Conservation (phyloP, 495 filamentous ascomycete species). For the Neurospora hispaniola region DNA sequence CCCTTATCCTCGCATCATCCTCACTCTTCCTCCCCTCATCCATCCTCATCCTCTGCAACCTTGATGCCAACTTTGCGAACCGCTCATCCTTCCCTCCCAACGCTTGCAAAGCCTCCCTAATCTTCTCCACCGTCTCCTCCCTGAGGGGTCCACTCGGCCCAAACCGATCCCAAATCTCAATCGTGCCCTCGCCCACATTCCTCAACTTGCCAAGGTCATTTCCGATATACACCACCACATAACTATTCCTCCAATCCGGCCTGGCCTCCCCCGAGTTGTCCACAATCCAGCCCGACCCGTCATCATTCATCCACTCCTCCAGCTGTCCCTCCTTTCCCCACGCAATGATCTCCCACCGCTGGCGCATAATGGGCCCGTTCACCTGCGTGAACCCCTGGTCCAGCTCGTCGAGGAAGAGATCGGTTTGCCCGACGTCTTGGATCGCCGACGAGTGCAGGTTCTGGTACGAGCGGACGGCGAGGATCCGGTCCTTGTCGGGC, state of each 20-base stretch:
- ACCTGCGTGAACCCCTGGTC: not conserved
- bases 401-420: not conserved
- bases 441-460: not conserved
- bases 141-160: not conserved
- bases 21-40: not conserved
- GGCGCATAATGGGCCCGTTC: not conserved
- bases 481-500: not conserved
- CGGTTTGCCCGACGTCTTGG: not conserved
- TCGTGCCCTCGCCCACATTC: not conserved
- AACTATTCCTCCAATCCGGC: constrained; percentile 11
- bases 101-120: constrained; percentile 1
- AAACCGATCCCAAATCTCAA: constrained; percentile 8
- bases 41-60: not conserved
- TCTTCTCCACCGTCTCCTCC: constrained; percentile 5
- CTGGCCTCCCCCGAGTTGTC: constrained; percentile 6
- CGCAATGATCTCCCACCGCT: constrained; percentile 1
- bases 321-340: constrained; percentile 13
- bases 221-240: constrained; percentile 5
- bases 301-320: constrained; percentile 10
- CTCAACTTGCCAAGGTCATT: not conserved
- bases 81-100: not conserved
- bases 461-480: not conserved
- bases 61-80: not conserved
- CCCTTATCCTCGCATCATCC: not conserved
- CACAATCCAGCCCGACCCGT: constrained; percentile 4